Evolutionary conservation across 2,329 filamentous ascomycete genomes (phyloP), one percentile per base, ranked within the genome.

Genomic region (Apiospora koreana): DNA sequence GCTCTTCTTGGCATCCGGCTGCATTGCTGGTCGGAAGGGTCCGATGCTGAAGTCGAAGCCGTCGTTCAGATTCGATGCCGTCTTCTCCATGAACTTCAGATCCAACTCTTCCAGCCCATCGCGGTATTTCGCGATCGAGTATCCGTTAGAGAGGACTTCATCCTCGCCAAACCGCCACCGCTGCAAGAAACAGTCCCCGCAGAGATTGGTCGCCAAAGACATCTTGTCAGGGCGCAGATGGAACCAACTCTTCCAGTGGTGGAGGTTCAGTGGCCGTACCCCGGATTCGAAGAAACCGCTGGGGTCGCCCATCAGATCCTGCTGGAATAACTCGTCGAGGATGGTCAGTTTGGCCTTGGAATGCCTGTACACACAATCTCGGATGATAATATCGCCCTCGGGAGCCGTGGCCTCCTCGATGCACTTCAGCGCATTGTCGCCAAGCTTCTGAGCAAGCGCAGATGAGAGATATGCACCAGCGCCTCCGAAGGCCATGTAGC

Each of bases 191-290:
- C 88, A 91, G 65, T 86, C 85, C 6, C 89, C 88, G 73, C 89
- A 91, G n/a, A 88, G 76, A 12, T 83, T 77, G 8, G 83, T 79
- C 16, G 88, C 80, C 48, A 81, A 78, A 42, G 85, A 83, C 80
- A 89, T 86, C 70, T 83, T 81, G 65, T 83, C 82, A 54, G 89
- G 81, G 66, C 85, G 85, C 35, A 81, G 82, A 10, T 82, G 75
- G 78, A 89, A 88, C 87, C 88, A 90, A 16, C 84, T 87, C 77
- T 89, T 90, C 88, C 88, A 91, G 80, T 91, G 89, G 76, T 91
- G 89, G 8, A 91, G 80, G 67, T 85, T 89, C 16, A 90, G 79
- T 0, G 87, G 85, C n/a, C 81, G 79, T 31, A 83, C 78, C 1
- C 87, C 87, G 2, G 85, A 84, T 79, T 91, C 89, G 76, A 89